A percentile compares a stretch with the other conserved stretches of the same genome.
These are phyloP conservation scores for Lipomyces oligophaga DNA, from an alignment of 805 yeast genomes.

Conservation along the genomic window DNA sequence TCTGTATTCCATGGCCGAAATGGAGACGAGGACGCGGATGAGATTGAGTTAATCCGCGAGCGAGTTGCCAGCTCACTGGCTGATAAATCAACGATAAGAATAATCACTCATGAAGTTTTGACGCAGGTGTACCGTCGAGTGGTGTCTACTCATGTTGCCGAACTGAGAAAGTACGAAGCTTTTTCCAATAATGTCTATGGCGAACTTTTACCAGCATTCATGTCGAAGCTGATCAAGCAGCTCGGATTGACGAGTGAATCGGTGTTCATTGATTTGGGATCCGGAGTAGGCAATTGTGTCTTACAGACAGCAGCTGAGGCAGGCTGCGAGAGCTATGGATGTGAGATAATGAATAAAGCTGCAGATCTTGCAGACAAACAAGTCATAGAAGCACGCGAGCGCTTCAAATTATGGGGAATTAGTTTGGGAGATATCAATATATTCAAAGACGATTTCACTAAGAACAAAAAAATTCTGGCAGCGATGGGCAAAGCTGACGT, in stretches of 20 bases:
- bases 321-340: slow-evolving; percentile 82
- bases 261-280: slow-evolving; percentile 82
- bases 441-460: slow-evolving; percentile 68
- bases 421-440: slow-evolving; percentile 53
- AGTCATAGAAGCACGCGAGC: slow-evolving; percentile 50
- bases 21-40: slow-evolving; percentile 34
- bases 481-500: slow-evolving; percentile 63
- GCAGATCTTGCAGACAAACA: slow-evolving; percentile 64
- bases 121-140: slow-evolving; percentile 71
- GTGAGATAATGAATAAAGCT: slow-evolving; percentile 84
- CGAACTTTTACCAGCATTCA: slow-evolving; percentile 75
- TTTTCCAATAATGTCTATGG: slow-evolving; percentile 91
- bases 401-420: slow-evolving; percentile 64
- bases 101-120: slow-evolving; percentile 59
- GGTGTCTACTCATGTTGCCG: slow-evolving; percentile 67
- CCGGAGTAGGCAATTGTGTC: slow-evolving; percentile 91
- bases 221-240: slow-evolving; percentile 59
- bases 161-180: slow-evolving; percentile 68
- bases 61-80: no score
- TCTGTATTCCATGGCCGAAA: slow-evolving; percentile 38
- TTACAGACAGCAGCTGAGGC: slow-evolving; percentile 84
- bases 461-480: slow-evolving; percentile 53
- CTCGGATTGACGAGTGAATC: slow-evolving; percentile 53
- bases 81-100: neutral
- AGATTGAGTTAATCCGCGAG: neutral